These are phyloP conservation scores for Leccinum subtestaceum DNA, from an alignment of 768 basidiomycete species.

Conservation along the genomic window DNA sequence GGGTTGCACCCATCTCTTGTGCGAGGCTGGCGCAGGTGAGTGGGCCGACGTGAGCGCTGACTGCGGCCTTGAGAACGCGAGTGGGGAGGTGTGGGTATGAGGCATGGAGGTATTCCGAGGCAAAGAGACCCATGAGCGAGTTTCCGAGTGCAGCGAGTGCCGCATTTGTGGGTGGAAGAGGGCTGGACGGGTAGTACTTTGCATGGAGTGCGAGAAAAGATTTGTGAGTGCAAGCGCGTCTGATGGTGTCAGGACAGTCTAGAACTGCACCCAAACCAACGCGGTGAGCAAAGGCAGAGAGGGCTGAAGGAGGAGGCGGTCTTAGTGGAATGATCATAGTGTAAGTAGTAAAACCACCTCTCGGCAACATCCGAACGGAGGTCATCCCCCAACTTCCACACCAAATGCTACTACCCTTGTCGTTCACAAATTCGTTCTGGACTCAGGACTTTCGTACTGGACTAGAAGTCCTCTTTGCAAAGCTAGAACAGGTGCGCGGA, in stretches of 20 bases:
- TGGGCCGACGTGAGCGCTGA: slow-evolving; percentile 90
- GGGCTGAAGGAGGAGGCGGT: slow-evolving; percentile 66
- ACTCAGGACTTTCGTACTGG: slow-evolving; percentile 85
- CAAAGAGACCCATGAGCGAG: slow-evolving; percentile 86
- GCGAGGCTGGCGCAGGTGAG: slow-evolving; percentile 81
- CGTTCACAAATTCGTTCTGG: slow-evolving; percentile 94
- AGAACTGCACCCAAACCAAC: slow-evolving; percentile 66
- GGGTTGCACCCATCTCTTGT: slow-evolving; percentile 76
- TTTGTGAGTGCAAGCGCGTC: slow-evolving; percentile 78
- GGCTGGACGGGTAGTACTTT: slow-evolving; percentile 54
- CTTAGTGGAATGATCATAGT: slow-evolving; percentile 48
- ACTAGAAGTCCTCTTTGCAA: slow-evolving; percentile 70
- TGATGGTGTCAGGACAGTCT: slow-evolving; percentile 49
- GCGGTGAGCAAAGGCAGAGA: slow-evolving; percentile 74
- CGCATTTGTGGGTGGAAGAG: slow-evolving; percentile 64
- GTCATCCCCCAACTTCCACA: slow-evolving; percentile 12
- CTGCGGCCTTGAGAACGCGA: slow-evolving; percentile 84
- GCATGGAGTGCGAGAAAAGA: slow-evolving; percentile 59
- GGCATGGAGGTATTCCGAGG: slow-evolving; percentile 75
- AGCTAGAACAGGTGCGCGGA: slow-evolving; percentile 69
- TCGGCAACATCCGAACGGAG: slow-evolving; percentile 29
- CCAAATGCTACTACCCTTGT: slow-evolving; percentile 80
- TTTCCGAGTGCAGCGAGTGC: slow-evolving; percentile 79
- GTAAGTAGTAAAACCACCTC: neutral
- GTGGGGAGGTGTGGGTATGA: slow-evolving; percentile 90